A percentile compares a stretch with the other conserved stretches of the same genome.
Conservation (phyloP, 208 protist genomes). For the Leishmania tropica region DNA sequence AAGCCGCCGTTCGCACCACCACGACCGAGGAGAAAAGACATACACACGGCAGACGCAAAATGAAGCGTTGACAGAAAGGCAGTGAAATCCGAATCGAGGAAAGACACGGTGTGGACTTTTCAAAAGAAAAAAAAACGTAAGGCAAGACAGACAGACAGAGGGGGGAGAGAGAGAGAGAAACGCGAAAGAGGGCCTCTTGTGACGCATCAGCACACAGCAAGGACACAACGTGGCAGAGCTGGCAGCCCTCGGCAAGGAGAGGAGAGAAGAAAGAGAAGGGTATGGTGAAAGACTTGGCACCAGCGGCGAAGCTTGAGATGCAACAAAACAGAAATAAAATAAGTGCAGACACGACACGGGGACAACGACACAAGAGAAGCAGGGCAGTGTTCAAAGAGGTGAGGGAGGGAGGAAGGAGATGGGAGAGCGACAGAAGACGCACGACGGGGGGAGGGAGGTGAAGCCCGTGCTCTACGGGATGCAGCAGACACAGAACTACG, state of each 20-base stretch:
- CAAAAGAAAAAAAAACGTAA: not conserved
- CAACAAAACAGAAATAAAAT: not conserved
- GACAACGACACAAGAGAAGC: not conserved
- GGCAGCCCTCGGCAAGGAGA: not conserved
- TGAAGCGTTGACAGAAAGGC: not conserved
- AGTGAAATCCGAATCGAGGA: not conserved
- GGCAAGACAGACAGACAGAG: not conserved
- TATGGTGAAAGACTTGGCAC: not conserved
- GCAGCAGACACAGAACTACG: not conserved
- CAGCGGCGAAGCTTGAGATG: not conserved
- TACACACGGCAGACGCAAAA: not conserved
- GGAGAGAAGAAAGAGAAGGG: not conserved
- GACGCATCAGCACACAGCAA: not conserved
- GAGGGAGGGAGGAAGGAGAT: not conserved
- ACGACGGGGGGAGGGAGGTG: not conserved
- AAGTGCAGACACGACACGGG: not conserved
- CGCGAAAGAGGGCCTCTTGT: not conserved
- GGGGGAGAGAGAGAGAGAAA: not conserved
- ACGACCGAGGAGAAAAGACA: not conserved
- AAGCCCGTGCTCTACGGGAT: not conserved
- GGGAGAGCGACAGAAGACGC: not conserved
- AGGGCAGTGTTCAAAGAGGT: not conserved
- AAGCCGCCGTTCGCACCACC: not conserved
- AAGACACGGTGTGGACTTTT: not conserved
- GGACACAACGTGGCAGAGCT: not conserved